Base-by-base conservation (phyloP, 768 basidiomycete genomes). In the Tubosaeta sp. region DNA sequence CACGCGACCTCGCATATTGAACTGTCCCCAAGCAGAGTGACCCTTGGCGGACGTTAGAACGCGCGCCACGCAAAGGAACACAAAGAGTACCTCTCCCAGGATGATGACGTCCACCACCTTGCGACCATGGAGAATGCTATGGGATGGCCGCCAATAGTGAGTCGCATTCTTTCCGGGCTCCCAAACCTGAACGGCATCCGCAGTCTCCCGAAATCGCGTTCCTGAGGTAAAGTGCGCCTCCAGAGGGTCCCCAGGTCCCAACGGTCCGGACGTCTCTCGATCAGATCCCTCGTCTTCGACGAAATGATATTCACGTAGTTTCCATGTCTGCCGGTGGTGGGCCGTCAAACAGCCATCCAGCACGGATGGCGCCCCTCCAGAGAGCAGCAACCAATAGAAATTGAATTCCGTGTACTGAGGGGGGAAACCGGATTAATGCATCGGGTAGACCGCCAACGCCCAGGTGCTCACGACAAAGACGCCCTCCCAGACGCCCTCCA, bases 11-110 rank as follows among this genome's bases (percentile, higher is more conserved):
- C 84, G 71, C 22, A 94, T 67, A 51, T 76, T 83, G 69, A 93
- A 94, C 56, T 89, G 84, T 21, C 92, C 91, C 91, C 91, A 94
- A 13, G 90, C 83, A 8, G 91, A 94, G 69, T 94, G 92, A 5
- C 91, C 90, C 88, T 91, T 51, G 18, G 10, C n/a, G 18, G 18
- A 48, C 40, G 46, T 55, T 24, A 49, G 51, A 13, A 38, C 8
- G n/a, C 19, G 16, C 29, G n/a, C n/a, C 38, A 30, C 38, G 35
- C 13, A 10, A 30, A 46, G 22, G 4, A 32, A 35, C 14, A n/a
- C 18, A 13, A 9, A n/a, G 30, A 13, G 49, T 53, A 89, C 89
- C 75, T 91, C 87, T 61, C 90, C 90, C 12, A 80, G 76, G 27
- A 92, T 70, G 44, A 92, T 77, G 31, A 90, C 73, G 60, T 92